Conservation (phyloP, 192 early-diverging fungal species). For the Powellomyces hirtus region DNA sequence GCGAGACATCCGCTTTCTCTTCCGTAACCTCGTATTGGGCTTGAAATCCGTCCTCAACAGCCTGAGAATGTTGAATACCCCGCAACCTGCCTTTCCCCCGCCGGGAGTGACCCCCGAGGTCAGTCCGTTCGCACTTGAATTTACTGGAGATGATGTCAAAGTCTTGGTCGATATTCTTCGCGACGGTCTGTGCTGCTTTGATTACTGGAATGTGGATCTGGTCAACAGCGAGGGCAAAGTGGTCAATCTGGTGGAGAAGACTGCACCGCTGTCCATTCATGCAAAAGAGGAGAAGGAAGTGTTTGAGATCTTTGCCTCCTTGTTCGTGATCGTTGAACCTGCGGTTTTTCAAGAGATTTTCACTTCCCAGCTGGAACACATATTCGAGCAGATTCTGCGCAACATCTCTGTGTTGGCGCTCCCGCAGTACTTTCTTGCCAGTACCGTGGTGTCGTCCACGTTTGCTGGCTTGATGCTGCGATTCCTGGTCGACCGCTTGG, state of each 20-base stretch:
- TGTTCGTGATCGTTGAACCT: slow-evolving; percentile 81
- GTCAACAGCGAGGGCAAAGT: slow-evolving; percentile 39
- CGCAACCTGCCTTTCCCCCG: too few relatives aligned
- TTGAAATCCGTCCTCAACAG: slow-evolving; percentile 77
- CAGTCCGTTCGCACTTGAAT: slow-evolving; percentile 53
- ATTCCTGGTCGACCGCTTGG: slow-evolving; percentile 76
- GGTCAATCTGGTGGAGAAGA: slow-evolving; percentile 13
- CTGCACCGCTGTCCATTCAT: slow-evolving; percentile 4
- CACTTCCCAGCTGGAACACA: slow-evolving; percentile 77
- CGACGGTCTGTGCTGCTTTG: slow-evolving; percentile 79
- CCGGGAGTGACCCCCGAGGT: slow-evolving; percentile 27
- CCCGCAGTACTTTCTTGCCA: slow-evolving; percentile 85
- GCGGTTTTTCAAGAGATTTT: slow-evolving; percentile 96
- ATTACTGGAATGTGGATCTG: slow-evolving; percentile 72
- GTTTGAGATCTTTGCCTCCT: slow-evolving; percentile 82
- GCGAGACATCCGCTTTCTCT: slow-evolving; percentile 85
- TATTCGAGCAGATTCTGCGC: slow-evolving; percentile 79
- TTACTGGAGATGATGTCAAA: slow-evolving; percentile 68
- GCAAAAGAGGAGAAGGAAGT: slow-evolving; percentile 89
- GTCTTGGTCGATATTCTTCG: slow-evolving; percentile 71
- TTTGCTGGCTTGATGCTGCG: slow-evolving; percentile 77
- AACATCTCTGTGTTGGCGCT: slow-evolving; percentile 76
- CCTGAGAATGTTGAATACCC: slow-evolving; percentile 71
- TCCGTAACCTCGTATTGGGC: slow-evolving; percentile 88
- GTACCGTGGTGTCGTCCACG: slow-evolving; percentile 69